These are phyloP conservation scores for Pholiota molesta DNA, from an alignment of 768 basidiomycete species.

Conservation along the genomic window DNA sequence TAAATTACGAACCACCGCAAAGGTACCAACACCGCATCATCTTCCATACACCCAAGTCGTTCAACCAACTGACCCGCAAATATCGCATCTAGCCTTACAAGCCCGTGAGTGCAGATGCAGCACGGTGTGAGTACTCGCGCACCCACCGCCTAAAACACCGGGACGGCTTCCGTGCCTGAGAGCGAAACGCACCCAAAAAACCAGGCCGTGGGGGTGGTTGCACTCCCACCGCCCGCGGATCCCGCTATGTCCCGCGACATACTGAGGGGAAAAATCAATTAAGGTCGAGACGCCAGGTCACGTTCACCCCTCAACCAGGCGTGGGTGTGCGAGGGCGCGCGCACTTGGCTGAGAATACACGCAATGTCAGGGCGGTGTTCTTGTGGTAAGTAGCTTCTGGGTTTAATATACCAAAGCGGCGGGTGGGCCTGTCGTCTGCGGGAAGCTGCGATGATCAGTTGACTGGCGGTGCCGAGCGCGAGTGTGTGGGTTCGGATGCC, in stretches of 20 bases:
- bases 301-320: not conserved
- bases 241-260: not conserved
- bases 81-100: not conserved
- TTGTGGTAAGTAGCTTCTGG: not conserved
- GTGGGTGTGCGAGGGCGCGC: not conserved
- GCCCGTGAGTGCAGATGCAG: not conserved
- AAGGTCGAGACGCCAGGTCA: not conserved
- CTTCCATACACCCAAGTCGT: not conserved
- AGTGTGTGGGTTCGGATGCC: not conserved
- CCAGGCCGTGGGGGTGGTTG: not conserved
- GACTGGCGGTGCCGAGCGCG: not conserved
- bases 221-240: not conserved
- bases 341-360: not conserved
- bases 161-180: not conserved
- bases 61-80: not conserved
- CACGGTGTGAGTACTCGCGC: not conserved
- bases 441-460: not conserved
- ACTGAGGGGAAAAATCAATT: not conserved
- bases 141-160: not conserved
- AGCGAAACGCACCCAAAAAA: not conserved
- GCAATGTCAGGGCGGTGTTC: not conserved
- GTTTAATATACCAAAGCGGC: not conserved
- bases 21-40: not conserved
- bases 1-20: not conserved
- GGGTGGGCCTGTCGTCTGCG: not conserved